A percentile compares a stretch with the other conserved stretches of the same genome.
Evolutionary conservation across 2,329 filamentous ascomycete species (phyloP).

Genomic region (Botrytis hyacinthi): DNA sequence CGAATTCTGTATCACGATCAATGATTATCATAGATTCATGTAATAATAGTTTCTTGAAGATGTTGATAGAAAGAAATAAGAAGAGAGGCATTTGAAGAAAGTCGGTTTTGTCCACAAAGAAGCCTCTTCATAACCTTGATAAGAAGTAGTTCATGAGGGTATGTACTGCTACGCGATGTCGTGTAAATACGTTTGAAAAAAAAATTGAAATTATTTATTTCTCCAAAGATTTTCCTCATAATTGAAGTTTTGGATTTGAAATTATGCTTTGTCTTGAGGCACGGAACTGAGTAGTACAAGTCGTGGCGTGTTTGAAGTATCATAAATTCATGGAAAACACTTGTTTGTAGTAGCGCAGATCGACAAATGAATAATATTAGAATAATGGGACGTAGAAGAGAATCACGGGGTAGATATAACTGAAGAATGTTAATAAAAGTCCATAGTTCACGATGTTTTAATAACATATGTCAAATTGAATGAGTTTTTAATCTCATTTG

Average conservation of each 20-base stretch:
- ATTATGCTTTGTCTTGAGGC: not conserved
- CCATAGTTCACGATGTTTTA: not conserved
- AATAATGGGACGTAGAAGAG: not conserved
- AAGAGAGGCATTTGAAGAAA: not conserved
- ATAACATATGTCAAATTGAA: not conserved
- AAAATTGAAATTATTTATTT: not conserved
- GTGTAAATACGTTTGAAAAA: too few species aligned
- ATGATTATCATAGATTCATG: not conserved
- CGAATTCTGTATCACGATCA: not conserved
- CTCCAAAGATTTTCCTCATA: not conserved
- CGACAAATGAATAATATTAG: too few species aligned
- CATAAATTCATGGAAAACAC: not conserved
- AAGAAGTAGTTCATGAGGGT: not conserved
- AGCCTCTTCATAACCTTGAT: not conserved
- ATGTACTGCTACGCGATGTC: not conserved
- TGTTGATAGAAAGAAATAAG: not conserved
- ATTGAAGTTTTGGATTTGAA: fast-evolving
- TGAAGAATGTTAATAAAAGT: too few species aligned
- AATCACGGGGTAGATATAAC: fast-evolving
- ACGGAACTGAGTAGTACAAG: not conserved
- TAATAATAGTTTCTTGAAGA: not conserved
- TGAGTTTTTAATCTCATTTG: not conserved
- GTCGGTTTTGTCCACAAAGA: not conserved
- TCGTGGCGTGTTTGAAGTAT: not conserved
- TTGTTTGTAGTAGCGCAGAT: not conserved